Percentiles rank a stretch among this genome's conserved stretches.
Conservation (phyloP, 257 asterid species). For the Ajuga chamaepitys region DNA sequence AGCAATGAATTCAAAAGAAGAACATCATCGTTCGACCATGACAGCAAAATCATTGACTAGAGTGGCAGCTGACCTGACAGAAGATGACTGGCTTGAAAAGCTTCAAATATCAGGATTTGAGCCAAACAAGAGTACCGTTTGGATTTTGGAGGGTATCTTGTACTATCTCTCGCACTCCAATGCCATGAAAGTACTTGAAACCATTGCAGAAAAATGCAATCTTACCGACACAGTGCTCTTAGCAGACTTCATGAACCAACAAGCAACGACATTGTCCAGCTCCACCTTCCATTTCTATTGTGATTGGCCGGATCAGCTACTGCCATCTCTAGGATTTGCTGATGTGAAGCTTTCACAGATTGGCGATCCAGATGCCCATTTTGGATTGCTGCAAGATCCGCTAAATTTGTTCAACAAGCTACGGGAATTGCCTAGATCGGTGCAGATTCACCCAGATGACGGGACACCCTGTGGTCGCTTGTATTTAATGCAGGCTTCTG, state of each 20-base stretch:
- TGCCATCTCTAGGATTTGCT: slow-evolving; percentile 85
- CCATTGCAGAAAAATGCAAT: slow-evolving; percentile 60
- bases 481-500: slow-evolving; percentile 83
- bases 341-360: slow-evolving; percentile 84
- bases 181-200: slow-evolving; percentile 69
- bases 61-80: slow-evolving; percentile 86
- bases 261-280: slow-evolving; percentile 73
- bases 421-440: slow-evolving; percentile 73
- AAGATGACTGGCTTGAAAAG: slow-evolving; percentile 84
- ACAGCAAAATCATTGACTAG: slow-evolving; percentile 71
- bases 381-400: slow-evolving; percentile 84
- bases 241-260: slow-evolving; percentile 96
- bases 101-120: slow-evolving; percentile 77
- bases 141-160: slow-evolving; percentile 87
- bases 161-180: slow-evolving; percentile 69
- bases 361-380: slow-evolving; percentile 94
- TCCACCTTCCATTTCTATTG: slow-evolving; percentile 76
- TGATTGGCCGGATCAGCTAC: slow-evolving; percentile 89
- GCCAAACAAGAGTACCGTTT: slow-evolving; percentile 58
- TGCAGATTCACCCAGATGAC: slow-evolving; percentile 79
- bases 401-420: slow-evolving; percentile 72
- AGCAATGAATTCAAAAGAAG: slow-evolving; percentile 47
- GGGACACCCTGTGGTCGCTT: slow-evolving; percentile 90
- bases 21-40: slow-evolving; percentile 46
- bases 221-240: slow-evolving; percentile 65